Conservation (phyloP, 208 protist genomes). For the Zelonia costaricensis region DNA sequence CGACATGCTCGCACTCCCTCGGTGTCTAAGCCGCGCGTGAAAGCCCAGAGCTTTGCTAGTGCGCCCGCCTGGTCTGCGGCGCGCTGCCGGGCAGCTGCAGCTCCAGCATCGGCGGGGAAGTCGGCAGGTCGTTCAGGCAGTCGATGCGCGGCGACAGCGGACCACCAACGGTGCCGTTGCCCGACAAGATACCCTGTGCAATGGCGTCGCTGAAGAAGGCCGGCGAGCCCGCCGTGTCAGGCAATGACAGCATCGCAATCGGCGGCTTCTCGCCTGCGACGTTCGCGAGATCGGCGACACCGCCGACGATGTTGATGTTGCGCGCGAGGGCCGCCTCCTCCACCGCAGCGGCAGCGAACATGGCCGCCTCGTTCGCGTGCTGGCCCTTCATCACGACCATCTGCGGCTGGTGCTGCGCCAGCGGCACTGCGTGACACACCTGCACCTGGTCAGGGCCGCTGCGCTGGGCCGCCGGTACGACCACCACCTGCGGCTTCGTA, state of each 20-base stretch:
- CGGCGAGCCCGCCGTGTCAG: constrained; percentile 7
- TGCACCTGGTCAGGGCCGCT: no score
- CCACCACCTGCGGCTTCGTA: background rate
- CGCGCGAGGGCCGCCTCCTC: background rate
- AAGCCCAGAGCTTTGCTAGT: no score
- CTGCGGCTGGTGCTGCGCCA: constrained; percentile 16
- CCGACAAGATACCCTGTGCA: constrained; percentile 38
- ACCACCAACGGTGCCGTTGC: constrained; percentile 27
- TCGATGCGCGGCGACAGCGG: constrained; percentile 31
- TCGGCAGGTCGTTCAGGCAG: constrained; percentile 12
- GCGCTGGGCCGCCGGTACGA: no score
- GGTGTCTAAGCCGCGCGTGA: background rate
- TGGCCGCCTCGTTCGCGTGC: background rate
- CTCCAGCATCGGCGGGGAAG: background rate
- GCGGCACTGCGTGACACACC: no score
- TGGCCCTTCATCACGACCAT: background rate
- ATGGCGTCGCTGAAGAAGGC: constrained; percentile 37
- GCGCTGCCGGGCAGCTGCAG: constrained; percentile 2
- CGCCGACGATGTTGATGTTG: constrained; percentile 17
- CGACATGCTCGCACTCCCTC: background rate
- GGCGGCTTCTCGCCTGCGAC: constrained; percentile 6
- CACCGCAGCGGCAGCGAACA: background rate
- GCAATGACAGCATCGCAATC: constrained; percentile 3
- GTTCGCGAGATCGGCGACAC: constrained; percentile 6
- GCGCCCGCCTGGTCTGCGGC: background rate